A percentile compares a stretch with the other conserved stretches of the same genome.
These are phyloP conservation scores for Xylaria hypoxylon DNA, from an alignment of 2,329 filamentous ascomycete genomes.

Conservation along the genomic window DNA sequence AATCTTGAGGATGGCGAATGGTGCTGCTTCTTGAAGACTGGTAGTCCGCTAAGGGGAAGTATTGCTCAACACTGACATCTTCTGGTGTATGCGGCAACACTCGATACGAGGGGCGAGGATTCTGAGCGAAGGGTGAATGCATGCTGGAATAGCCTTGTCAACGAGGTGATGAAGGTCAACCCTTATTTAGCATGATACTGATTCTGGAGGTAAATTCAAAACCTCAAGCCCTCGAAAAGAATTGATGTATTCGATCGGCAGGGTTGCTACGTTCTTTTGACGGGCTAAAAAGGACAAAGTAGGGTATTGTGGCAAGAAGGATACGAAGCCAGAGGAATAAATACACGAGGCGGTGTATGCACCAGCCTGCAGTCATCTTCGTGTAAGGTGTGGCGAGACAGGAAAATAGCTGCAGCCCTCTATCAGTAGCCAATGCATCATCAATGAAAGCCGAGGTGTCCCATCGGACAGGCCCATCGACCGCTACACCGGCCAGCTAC, in stretches of 20 bases:
- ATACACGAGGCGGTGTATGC: no score
- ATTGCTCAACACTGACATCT: slow-evolving; percentile 1
- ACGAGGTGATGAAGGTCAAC: not conserved
- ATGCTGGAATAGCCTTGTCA: slow-evolving; percentile 7
- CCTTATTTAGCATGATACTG: not conserved
- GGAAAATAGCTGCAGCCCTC: no score
- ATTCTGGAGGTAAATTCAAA: not conserved
- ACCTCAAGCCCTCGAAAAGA: not conserved
- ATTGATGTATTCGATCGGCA: not conserved
- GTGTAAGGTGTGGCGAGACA: no score
- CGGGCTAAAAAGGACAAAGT: not conserved
- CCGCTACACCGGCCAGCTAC: no score
- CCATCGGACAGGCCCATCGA: no score
- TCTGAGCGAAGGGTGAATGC: slow-evolving; percentile 9
- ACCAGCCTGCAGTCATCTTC: no score
- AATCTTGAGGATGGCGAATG: not conserved
- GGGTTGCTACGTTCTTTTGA: not conserved
- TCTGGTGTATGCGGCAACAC: not conserved
- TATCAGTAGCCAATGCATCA: no score
- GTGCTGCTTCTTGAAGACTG: slow-evolving; percentile 2
- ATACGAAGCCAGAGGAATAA: not conserved
- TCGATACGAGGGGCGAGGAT: slow-evolving; percentile 6
- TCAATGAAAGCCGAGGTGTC: no score
- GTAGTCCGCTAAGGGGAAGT: not conserved
- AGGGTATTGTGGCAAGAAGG: not conserved